Evolutionary conservation across 78 protist species (phyloP), one percentile per base, ranked within the genome.

Genomic region (Dictyostelium intermedium): DNA sequence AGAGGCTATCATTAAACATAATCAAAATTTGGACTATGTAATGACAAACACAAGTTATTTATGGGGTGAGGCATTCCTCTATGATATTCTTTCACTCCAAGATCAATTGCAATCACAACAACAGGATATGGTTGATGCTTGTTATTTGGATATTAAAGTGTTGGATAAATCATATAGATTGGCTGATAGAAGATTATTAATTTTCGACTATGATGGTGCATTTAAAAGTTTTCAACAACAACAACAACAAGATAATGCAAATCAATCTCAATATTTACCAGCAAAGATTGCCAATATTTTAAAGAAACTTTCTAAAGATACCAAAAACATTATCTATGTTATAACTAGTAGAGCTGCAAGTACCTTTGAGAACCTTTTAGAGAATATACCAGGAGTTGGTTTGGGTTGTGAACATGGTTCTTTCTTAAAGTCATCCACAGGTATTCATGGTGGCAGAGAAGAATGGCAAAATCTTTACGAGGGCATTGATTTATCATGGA

Each of bases 41-140:
- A 37, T 80, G 23, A 70, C 70, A 5, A 89, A 89, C 16, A 89
- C 94, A 1, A 70, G 87, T 34, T 78, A 45, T 70, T 34, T 89
- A 45, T 89, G 94, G 94, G 85, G 94, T 34, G 82, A 89, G 35
- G 94, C 87, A 10, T 81, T 80, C 39, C 30, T 89, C 9, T 50
- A 43, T 81, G 94, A 89, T 50, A 11, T 89, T 8, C 2, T 80
- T 0, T 32, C 86, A 23, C 27, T 63, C 14, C 25, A 35, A 2
- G 56, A 86, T 60, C 91, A 84, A 77, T 27, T 30, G 2, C 66
- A 56, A 56, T 56, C 66, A 20, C 30, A 23, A 66, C 30, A 23
- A 23, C 79, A 13, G 34, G 43, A 27, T 16, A 9, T 27, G 27
- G 23, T 41, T 41, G 41, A 83, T 25, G 2, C 92, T n/a, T 50